Base-by-base conservation (phyloP, 768 basidiomycete species). In the Mycena amicta region DNA sequence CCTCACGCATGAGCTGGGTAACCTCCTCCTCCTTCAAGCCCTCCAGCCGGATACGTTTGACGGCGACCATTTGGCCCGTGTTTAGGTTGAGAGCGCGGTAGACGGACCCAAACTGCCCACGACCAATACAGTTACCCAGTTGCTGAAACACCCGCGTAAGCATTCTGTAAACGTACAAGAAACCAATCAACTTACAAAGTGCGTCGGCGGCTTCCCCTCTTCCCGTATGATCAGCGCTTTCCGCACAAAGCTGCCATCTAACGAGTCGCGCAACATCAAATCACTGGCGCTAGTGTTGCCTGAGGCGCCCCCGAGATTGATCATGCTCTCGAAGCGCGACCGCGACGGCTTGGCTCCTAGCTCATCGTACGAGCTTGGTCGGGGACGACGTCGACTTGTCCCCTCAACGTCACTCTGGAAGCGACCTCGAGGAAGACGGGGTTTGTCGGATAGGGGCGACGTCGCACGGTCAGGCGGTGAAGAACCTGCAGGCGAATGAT, bases 41-140 rank as follows among this genome's bases (percentile, higher is more conserved):
- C 51, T 92, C 91, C 33, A 98, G 77, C 51, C 89, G 80, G 66
- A 99, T 96, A 28, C 93, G 88, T 76, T 99, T 99, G 52, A 98
- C 93, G n/a, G 96, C 96, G n/a, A 96, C 95, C 86, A 93, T 96
- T 72, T 96, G 92, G 16, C 96, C 96, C 1, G 90, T 95, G 61
- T 90, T 89, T 71, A 98, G 76, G 71, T 99, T 95, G 57, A 99
- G 80, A 13, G 96, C 95, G 15, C 93, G 86, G 72, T 96, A 98
- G 5, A 98, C 96, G 8, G 94, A 86, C 27, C 96, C 96, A 72
- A 98, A 98, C 76, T 98, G 96, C 6, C 96, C 96, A 50, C 92
- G 87, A 2, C 96, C 96, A 62, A 99, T 96, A 71, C 93, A 95
- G 73, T 97, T 95, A 28, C 96, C 96, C 20, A 99, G 81, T 95